Base-by-base conservation (phyloP, 805 yeast genomes). In the Lipomyces japonicus region DNA sequence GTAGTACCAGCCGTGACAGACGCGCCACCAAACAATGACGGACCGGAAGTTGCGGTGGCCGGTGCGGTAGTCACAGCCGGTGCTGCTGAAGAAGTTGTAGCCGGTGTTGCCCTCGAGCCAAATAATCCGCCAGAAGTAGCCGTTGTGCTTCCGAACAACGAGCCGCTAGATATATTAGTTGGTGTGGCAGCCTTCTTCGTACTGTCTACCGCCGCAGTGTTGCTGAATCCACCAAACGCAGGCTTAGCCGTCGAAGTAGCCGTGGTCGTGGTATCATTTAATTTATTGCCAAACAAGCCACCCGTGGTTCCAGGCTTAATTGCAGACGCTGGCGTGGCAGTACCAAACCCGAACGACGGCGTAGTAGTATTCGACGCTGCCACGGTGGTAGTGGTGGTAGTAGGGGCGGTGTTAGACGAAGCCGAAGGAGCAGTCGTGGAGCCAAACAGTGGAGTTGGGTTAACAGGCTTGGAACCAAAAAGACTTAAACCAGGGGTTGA, bases 1-100 rank as follows among this genome's bases (percentile, higher is more conserved):
- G 31, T 28, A 28, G 6, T 34, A 18, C 37, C 37, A 34, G 53
- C 35, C 22, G 52, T 23, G 5, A 53, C 38, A 31, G 58, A 39
- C 12, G 53, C 30, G 32, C 50, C 48, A 12, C 44, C 48, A 39
- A 28, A 46, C 2, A 37, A 2, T 3, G 35, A 9, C 4, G 44
- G 21, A 6, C n/a, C 35, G 19, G 49, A 46, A 7, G 45, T 10
- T n/a, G 39, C 16, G 10, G 42, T 28, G 3, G 42, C 9, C 21
- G 7, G 10, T 12, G 49, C 22, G 23, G 38, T 18, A 39, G 44
- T 18, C 9, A 3, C 4, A 10, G 44, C 16, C 10, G 49, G 14
- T n/a, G 39, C 40, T n/a, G 42, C 7, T 39, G 42, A 14, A 10
- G 42, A 35, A 7, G 39, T 25, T 10, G 42, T 21, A 39, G 42